These are phyloP conservation scores for Saccharomycopsis lassenensis DNA, from an alignment of 805 yeast species.

Conservation along the genomic window DNA sequence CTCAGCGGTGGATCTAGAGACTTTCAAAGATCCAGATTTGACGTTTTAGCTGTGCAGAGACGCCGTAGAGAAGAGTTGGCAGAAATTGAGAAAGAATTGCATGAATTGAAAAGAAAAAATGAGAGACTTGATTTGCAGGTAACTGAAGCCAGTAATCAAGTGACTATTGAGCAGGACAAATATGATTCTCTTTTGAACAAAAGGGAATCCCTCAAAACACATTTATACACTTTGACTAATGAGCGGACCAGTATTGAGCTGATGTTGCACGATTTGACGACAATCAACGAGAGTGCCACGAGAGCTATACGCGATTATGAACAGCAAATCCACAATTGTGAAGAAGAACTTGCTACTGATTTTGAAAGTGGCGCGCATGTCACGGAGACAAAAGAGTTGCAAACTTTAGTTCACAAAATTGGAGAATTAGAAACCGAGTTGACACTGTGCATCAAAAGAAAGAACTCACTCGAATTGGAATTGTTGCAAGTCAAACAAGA, in stretches of 20 bases:
- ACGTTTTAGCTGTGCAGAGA: constrained; percentile 48
- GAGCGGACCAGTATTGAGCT: constrained; percentile 35
- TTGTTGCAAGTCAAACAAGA: constrained; percentile 42
- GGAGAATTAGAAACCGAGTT: constrained; percentile 31
- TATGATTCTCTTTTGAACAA: constrained; percentile 34
- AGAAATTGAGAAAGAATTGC: constrained; percentile 30
- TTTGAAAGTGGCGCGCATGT: constrained; percentile 43
- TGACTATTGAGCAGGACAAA: constrained; percentile 25
- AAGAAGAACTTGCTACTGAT: constrained; percentile 38
- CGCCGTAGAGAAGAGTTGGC: constrained; percentile 39
- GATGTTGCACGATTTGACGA: constrained; percentile 27
- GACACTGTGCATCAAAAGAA: constrained; percentile 28
- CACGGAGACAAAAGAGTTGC: constrained; percentile 37
- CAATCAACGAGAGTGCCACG: constrained; percentile 28
- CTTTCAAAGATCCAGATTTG: constrained; percentile 55
- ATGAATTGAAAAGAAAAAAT: constrained; percentile 29
- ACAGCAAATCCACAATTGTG: constrained; percentile 33
- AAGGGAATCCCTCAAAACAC: constrained; percentile 34
- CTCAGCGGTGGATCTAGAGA: constrained; percentile 84
- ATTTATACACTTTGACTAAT: constrained; percentile 31
- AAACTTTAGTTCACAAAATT: constrained; percentile 27
- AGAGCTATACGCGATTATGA: constrained; percentile 26
- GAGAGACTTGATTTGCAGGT: constrained; percentile 39
- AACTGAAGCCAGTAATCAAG: constrained; percentile 36
- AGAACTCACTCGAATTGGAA: constrained; percentile 36